Conservation (phyloP, 805 yeast species). For the Kluyveromyces lactis region DNA sequence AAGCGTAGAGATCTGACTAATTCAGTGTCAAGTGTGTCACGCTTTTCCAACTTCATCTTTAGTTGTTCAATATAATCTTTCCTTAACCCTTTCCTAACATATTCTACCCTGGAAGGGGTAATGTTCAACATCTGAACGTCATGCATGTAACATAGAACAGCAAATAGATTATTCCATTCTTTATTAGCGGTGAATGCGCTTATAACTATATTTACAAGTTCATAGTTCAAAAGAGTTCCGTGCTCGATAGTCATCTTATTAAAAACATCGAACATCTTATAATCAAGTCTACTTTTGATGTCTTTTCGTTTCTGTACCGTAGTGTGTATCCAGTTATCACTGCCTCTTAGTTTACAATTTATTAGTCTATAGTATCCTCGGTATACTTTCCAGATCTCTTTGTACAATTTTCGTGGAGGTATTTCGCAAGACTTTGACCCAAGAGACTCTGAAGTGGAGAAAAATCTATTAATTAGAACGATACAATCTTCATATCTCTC, state of each 20-base stretch:
- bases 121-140: neutral
- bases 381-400: neutral
- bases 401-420: neutral
- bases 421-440: neutral
- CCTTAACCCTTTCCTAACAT: neutral
- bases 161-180: conserved; percentile 1
- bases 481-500: conserved; percentile 27
- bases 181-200: conserved; percentile 1
- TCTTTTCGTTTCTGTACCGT: neutral
- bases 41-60: neutral
- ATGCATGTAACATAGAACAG: neutral
- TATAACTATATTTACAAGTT: neutral
- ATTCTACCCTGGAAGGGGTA: neutral
- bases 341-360: neutral
- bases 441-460: conserved; percentile 5
- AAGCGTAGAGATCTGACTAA: no score
- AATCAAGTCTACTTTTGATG: neutral
- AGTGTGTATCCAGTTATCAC: neutral
- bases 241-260: neutral
- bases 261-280: neutral
- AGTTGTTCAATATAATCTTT: neutral
- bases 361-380: neutral
- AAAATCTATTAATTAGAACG: conserved; percentile 26
- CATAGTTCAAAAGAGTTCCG: neutral
- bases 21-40: neutral